Conservation (phyloP, 768 basidiomycete species). For the Crassisporium funariophilum region DNA sequence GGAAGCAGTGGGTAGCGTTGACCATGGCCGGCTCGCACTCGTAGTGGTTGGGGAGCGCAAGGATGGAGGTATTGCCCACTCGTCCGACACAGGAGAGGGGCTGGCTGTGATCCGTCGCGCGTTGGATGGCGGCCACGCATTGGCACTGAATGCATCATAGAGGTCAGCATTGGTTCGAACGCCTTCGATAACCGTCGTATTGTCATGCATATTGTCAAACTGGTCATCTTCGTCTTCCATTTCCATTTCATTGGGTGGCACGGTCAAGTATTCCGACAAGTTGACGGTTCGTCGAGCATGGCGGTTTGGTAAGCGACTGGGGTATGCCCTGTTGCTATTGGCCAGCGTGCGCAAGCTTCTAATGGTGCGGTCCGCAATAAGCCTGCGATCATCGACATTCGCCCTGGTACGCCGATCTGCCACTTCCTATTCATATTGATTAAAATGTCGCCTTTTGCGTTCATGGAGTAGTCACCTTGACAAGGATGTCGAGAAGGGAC, state of each 20-base stretch:
- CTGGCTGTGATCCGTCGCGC: slow-evolving; percentile 26
- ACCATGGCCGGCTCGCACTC: slow-evolving; percentile 35
- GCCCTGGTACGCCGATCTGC: slow-evolving; percentile 69
- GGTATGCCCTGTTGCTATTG: slow-evolving; percentile 55
- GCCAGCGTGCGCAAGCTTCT: slow-evolving; percentile 61
- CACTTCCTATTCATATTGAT: slow-evolving; percentile 54
- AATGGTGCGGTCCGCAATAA: slow-evolving; percentile 70
- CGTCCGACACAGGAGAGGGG: slow-evolving; percentile 39
- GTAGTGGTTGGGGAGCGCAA: slow-evolving; percentile 26
- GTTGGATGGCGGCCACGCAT: slow-evolving; percentile 21
- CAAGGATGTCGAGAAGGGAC: slow-evolving; percentile 71
- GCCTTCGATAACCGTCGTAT: slow-evolving; percentile 48
- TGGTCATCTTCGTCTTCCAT: slow-evolving; percentile 77
- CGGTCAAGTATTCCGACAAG: slow-evolving; percentile 50
- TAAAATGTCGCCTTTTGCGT: slow-evolving; percentile 26
- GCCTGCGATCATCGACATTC: slow-evolving; percentile 52
- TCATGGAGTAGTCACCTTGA: no score
- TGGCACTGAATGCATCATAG: slow-evolving; percentile 59
- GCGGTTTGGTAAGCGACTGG: slow-evolving; percentile 35
- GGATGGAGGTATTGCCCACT: slow-evolving; percentile 24
- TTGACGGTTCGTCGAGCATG: slow-evolving; percentile 41
- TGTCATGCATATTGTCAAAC: slow-evolving; percentile 46
- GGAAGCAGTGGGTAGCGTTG: no score
- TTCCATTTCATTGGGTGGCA: slow-evolving; percentile 58
- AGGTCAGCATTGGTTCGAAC: slow-evolving; percentile 60